Base-by-base conservation (phyloP, 2,329 filamentous ascomycete species). In the Pyrenophora tritici-repentis region DNA sequence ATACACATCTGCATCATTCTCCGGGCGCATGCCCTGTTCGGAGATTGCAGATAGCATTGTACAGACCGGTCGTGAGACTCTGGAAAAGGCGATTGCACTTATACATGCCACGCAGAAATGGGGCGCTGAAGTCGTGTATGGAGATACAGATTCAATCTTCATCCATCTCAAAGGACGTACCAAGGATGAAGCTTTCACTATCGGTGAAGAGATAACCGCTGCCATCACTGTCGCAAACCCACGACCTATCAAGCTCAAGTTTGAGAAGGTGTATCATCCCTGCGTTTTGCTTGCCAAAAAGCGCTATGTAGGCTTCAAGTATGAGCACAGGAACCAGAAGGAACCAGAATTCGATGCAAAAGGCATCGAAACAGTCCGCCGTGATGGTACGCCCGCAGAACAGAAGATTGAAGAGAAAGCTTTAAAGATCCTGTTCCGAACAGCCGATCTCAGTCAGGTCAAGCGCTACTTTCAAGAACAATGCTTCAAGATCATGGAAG, bases 11-110 rank as follows among this genome's bases (percentile, higher is more conserved):
- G 94, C 94, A 0, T 95, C 91, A 0, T 99, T 97, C 73, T 97
- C 93, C 0, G 94, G 94, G 0, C 86, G 94, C 18, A 97, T 99
- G 94, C 94, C 94, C 0, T 99, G 94, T 72, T 91, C 91, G 1
- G 94, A 99, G 73, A 96, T 99, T 58, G 94, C 94, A 6, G 94
- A 99, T 76, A 96, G 91, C 73, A 99, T 99, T 65, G 94, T 99
- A 0, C 93, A 99, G 72, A 96, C 93, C 0, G 94, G 89, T 0
- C 86, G 94, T 10, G 94, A 99, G 74, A 99, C 93, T 0, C 83
- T 99, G 0, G 94, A 99, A 73, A 91, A 91, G 54, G 90, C 94
- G 2, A 96, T 97, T 57, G 91, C 91, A 0, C 81, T 92, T 49
- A 97, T 99, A 32, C 94, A 99, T 67, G 91, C 90, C 0, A 86